phyloP scores from a whole-genome alignment of 2,329 filamentous ascomycete genomes.

The Curvularia eragrostidis region DNA sequence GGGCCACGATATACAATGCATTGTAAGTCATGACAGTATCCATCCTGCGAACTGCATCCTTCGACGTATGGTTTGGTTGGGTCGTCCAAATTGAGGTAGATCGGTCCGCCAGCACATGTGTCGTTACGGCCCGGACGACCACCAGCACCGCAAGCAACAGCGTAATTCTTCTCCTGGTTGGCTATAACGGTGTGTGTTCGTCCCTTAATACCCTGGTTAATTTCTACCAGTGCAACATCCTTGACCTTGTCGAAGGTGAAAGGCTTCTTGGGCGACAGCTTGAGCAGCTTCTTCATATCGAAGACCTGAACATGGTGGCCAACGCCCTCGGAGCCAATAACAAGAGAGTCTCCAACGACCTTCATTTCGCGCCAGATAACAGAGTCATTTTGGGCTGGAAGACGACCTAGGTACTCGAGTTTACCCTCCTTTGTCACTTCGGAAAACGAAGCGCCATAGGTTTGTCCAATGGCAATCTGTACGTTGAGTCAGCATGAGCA shows the following conservation, averaged over 20 bases:
- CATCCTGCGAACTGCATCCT: conserved; percentile 62
- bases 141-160: conserved; percentile 43
- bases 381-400: conserved; percentile 55
- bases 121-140: conserved; percentile 40
- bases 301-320: conserved; percentile 67
- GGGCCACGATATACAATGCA: conserved; percentile 64
- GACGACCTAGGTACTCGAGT: conserved; percentile 61
- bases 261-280: conserved; percentile 42
- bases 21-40: conserved; percentile 68
- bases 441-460: conserved; percentile 63
- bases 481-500: not conserved
- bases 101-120: conserved; percentile 60
- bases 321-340: conserved; percentile 50
- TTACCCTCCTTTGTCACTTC: conserved; percentile 59
- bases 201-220: conserved; percentile 35
- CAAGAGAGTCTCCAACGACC: conserved; percentile 49
- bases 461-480: conserved; percentile 59
- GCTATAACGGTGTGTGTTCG: conserved; percentile 48
- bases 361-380: conserved; percentile 63
- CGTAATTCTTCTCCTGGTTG: conserved; percentile 46
- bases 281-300: conserved; percentile 58
- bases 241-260: conserved; percentile 38
- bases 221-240: conserved; percentile 42
- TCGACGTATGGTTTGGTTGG: conserved; percentile 54
- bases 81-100: conserved; percentile 65